Percentiles rank a stretch among this genome's conserved stretches.
Conservation (phyloP, 208 protist species). For the Trypanosoma rangeli region DNA sequence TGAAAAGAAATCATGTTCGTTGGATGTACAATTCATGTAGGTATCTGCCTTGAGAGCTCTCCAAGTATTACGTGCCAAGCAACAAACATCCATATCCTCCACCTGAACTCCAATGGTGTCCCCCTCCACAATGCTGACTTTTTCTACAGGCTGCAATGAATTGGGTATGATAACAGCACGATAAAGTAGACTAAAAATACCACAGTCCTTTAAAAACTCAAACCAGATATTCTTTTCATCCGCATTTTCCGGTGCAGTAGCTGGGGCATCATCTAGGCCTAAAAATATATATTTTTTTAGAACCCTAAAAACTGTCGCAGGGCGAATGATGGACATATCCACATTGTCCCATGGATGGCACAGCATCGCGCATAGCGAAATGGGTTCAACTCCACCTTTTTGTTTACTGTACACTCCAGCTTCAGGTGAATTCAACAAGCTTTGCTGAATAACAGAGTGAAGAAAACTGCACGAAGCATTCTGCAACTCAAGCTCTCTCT, state of each 20-base stretch:
- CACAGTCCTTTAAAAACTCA: slow-evolving; percentile 18
- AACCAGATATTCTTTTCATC: slow-evolving; percentile 16
- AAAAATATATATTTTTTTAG: slow-evolving; percentile 51
- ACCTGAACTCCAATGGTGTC: slow-evolving; percentile 84
- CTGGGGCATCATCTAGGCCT: slow-evolving; percentile 4
- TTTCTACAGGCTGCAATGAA: slow-evolving; percentile 64
- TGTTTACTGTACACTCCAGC: not conserved
- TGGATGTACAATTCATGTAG: slow-evolving; percentile 21
- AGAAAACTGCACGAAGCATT: slow-evolving; percentile 78
- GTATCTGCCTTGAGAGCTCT: slow-evolving; percentile 41
- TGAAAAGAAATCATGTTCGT: slow-evolving; percentile 59
- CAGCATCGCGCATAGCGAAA: slow-evolving; percentile 67
- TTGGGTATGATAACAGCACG: slow-evolving; percentile 77
- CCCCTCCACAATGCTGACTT: slow-evolving; percentile 70
- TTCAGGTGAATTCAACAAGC: slow-evolving; percentile 32
- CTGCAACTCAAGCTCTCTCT: slow-evolving; percentile 74
- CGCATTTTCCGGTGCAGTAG: not conserved
- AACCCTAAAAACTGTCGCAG: slow-evolving; percentile 73
- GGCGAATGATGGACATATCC: slow-evolving; percentile 82
- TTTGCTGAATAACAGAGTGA: slow-evolving; percentile 47
- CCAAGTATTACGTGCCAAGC: slow-evolving; percentile 81
- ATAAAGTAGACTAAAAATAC: slow-evolving; percentile 67
- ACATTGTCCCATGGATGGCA: slow-evolving; percentile 86
- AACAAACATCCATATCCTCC: slow-evolving; percentile 67
- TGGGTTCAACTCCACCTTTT: slow-evolving; percentile 33